A percentile compares a stretch with the other conserved stretches of the same genome.
phyloP scores from a whole-genome alignment of 352 stramenopile species.

The Pythium apleroticum region DNA sequence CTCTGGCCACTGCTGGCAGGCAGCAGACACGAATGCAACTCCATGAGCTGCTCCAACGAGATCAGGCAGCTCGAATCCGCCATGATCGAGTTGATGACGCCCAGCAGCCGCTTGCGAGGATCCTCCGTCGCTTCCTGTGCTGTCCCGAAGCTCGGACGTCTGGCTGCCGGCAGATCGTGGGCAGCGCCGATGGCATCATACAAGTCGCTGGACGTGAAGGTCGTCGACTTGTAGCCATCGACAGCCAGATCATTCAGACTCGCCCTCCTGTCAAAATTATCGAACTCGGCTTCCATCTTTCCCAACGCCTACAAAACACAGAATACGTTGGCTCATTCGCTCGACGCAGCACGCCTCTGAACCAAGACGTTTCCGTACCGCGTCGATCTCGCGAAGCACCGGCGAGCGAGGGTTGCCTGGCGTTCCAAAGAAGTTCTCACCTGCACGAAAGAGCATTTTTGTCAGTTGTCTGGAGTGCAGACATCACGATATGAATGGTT shows the following conservation, averaged over 20 bases:
- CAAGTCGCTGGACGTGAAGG: constrained; percentile 66
- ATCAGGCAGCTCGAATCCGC: constrained; percentile 53
- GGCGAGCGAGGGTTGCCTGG: constrained; percentile 55
- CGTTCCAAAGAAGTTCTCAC: constrained; percentile 47
- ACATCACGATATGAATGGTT: not conserved
- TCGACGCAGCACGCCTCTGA: too few species aligned
- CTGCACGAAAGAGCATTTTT: constrained; percentile 19
- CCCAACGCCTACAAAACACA: constrained; percentile 34
- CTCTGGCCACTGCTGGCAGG: constrained; percentile 39
- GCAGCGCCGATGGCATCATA: constrained; percentile 71
- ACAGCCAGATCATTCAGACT: constrained; percentile 39
- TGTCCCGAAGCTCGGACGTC: constrained; percentile 16
- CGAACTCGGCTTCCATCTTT: constrained; percentile 56
- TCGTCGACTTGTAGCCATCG: constrained; percentile 35
- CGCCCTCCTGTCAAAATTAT: constrained; percentile 45
- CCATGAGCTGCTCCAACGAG: constrained; percentile 56
- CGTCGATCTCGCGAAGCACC: constrained; percentile 55
- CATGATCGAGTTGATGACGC: constrained; percentile 68
- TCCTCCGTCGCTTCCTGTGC: constrained; percentile 12
- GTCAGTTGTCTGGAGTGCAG: not conserved
- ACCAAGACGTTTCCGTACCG: constrained; percentile 28
- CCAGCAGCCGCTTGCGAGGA: constrained; percentile 44
- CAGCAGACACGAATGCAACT: constrained; percentile 58
- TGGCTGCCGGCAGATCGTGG: constrained; percentile 38
- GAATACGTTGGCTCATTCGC: not conserved